These are phyloP conservation scores for Pichia sp. DNA, from an alignment of 1,139 yeast genomes.

Conservation along the genomic window DNA sequence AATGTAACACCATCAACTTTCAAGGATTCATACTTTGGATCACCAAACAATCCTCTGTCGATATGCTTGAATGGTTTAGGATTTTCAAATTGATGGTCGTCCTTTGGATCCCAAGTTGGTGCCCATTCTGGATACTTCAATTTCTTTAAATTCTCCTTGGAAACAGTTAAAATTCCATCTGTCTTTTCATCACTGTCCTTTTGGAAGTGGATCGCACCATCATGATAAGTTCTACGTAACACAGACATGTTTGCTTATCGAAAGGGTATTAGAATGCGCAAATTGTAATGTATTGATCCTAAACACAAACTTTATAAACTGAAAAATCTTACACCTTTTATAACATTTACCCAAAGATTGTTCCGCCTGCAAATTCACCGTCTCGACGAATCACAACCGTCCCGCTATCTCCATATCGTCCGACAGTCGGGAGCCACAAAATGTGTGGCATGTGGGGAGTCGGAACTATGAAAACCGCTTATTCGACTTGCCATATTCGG, in stretches of 20 bases:
- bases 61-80: conserved; percentile 46
- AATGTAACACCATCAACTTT: conserved; percentile 37
- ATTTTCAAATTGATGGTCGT: conserved; percentile 39
- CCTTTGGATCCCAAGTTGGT: conserved; percentile 48
- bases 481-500: no score
- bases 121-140: conserved; percentile 41
- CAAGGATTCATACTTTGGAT: conserved; percentile 50
- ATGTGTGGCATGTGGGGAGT: neutral
- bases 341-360: no score
- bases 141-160: conserved; percentile 25
- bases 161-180: conserved; percentile 35
- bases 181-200: conserved; percentile 30
- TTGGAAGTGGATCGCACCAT: conserved; percentile 33
- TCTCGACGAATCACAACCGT: neutral
- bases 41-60: conserved; percentile 59
- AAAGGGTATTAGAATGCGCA: no score
- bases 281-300: no score
- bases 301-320: no score
- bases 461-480: neutral
- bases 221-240: conserved; percentile 12
- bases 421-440: neutral
- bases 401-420: neutral
- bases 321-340: neutral
- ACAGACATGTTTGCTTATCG: conserved; percentile 9
- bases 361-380: no score